phyloP scores from a whole-genome alignment of 345 rosid species.

The Hibiscus trionum region DNA sequence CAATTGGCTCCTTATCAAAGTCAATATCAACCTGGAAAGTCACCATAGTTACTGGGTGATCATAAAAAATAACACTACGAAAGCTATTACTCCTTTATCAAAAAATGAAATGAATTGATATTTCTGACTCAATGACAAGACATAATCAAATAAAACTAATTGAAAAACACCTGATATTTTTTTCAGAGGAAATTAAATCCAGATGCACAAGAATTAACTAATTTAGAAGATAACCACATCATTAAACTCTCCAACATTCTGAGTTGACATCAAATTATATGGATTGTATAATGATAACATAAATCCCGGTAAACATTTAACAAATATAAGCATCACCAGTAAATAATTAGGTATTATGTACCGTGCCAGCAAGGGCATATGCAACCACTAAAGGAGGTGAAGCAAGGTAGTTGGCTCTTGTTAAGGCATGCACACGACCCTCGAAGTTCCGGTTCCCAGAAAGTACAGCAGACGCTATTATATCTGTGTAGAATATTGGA shows the following conservation, averaged over 20 bases:
- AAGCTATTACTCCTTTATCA: neutral
- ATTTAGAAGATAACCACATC: neutral
- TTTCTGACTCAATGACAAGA: neutral
- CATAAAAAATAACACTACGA: neutral
- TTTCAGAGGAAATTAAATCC: neutral
- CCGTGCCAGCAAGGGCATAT: slow-evolving; percentile 99
- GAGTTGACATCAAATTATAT: neutral
- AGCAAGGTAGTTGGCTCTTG: slow-evolving; percentile 98
- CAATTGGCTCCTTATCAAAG: slow-evolving; percentile 89
- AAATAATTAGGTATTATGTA: slow-evolving; percentile 21
- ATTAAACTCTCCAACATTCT: neutral
- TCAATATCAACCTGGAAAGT: slow-evolving; percentile 80
- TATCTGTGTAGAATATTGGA: slow-evolving; percentile 41
- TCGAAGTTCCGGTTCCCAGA: slow-evolving; percentile 98
- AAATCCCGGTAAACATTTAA: neutral
- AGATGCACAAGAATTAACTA: neutral
- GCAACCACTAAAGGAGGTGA: slow-evolving; percentile 98
- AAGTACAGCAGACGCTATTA: slow-evolving; percentile 89
- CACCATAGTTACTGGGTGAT: slow-evolving; percentile 6
- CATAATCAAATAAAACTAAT: neutral
- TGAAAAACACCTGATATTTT: neutral
- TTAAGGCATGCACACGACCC: slow-evolving; percentile 97
- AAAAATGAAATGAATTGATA: neutral
- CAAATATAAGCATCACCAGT: neutral
- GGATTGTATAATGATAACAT: neutral